A percentile compares a stretch with the other conserved stretches of the same genome.
Conservation (phyloP, 139 green algal genomes). For the Yamagishiella unicocca region DNA sequence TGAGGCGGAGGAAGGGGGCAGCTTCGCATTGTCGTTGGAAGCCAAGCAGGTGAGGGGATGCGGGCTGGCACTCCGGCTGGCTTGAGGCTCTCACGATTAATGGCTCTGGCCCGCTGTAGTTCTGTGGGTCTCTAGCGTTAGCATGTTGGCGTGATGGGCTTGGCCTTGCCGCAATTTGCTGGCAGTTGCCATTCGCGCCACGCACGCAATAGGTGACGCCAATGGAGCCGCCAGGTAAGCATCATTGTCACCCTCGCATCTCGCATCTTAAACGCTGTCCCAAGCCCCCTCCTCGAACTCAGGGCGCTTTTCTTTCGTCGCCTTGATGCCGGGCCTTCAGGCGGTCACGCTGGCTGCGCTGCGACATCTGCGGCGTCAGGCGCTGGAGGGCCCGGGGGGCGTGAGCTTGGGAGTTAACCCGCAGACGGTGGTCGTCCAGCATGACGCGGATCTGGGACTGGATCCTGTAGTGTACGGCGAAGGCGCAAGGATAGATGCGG, state of each 20-base stretch:
- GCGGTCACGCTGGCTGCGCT: conserved; percentile 51
- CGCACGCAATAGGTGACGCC: no score
- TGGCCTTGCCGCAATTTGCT: no score
- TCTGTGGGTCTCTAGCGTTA: no score
- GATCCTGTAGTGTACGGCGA: neutral
- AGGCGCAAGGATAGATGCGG: neutral
- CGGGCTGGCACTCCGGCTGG: neutral
- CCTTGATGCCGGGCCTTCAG: conserved; percentile 25
- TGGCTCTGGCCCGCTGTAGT: no score
- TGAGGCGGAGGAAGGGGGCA: neutral
- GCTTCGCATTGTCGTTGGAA: neutral
- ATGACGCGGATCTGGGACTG: conserved; percentile 6
- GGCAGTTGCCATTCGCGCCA: no score
- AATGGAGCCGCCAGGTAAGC: no score
- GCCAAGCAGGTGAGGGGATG: conserved; percentile 4
- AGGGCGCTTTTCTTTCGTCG: neutral
- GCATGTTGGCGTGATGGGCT: no score
- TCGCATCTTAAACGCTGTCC: neutral
- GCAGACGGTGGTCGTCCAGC: conserved; percentile 58
- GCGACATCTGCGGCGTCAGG: conserved; percentile 16
- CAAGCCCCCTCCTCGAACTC: neutral
- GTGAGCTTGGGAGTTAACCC: neutral
- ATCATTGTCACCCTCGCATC: no score
- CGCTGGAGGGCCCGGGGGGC: neutral
- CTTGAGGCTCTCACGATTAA: neutral